Base-by-base conservation (phyloP, 225 moss, liverwort and hornwort species). In the Physcomitrellopsis africana region DNA sequence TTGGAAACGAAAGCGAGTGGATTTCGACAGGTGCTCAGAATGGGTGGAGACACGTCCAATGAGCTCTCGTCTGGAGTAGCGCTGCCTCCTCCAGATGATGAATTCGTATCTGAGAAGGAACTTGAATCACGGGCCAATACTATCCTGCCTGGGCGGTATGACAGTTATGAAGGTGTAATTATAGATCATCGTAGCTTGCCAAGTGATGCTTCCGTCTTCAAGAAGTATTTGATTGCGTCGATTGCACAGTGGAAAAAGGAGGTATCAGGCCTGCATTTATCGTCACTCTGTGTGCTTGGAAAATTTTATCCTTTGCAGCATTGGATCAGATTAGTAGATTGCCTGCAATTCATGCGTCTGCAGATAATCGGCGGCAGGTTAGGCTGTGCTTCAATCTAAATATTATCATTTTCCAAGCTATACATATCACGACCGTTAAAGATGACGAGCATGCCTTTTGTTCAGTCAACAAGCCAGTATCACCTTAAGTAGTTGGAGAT, bases 241-340 rank as follows among this genome's bases (percentile, higher is more conserved):
- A 67, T 87, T 77, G 84, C 68, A 19, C 79, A 74, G 74, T 87
- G 87, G 87, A 84, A 53, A 77, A 72, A 67, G 55, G 79, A 87
- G 87, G 87, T 84, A 84, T 45, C 3, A 23, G 61, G 26, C 73
- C 67, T 61, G 54, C 19, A 67, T 44, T 65, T 29, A 57, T 48
- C 10, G 58, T 32, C 49, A 56, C 57, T 47, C 57, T 53, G 17
- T 43, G 13, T 51, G 26, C 61, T 52, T 22, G 23, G 51, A 45
- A 45, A 37, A 22, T 60, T 76, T 27, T 45, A 27, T 51, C 46
- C 29, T 66, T 65, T 75, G 18, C 43, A 14, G 7, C 22, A 52
- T 20, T 37, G 20, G 29, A 48, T 48, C 26, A 44, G 10, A 45
- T 66, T 65, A 16, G 42, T 68, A 47, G 32, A 2, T 37, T 7